Evolutionary conservation across 345 rosid genomes (phyloP).

Genomic region (Dimocarpus longan): DNA sequence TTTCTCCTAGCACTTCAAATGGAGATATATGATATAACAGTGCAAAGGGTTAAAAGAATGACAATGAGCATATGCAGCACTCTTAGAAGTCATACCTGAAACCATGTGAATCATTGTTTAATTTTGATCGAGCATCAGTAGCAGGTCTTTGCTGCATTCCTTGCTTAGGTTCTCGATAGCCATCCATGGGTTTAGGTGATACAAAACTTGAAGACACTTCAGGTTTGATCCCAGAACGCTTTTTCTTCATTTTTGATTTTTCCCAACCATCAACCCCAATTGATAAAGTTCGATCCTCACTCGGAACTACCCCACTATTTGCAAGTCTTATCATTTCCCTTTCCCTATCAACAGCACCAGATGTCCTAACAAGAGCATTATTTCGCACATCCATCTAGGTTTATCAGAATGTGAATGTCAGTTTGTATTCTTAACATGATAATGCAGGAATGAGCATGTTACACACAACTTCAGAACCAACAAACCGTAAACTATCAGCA

Average conservation of each 20-base stretch:
- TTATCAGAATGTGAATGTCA: slow-evolving; percentile 33
- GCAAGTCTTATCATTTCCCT: slow-evolving; percentile 66
- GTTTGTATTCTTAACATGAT: slow-evolving; percentile 17
- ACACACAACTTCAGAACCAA: slow-evolving; percentile 9
- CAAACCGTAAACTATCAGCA: background rate
- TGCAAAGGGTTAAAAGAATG: slow-evolving; percentile 19
- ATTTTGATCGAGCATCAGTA: slow-evolving; percentile 61
- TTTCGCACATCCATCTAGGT: slow-evolving; percentile 71
- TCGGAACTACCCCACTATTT: slow-evolving; percentile 55
- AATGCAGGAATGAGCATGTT: slow-evolving; percentile 17
- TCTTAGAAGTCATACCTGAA: slow-evolving; percentile 55
- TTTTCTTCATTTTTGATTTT: slow-evolving; percentile 87
- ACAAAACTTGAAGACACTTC: slow-evolving; percentile 56
- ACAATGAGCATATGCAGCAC: slow-evolving; percentile 11
- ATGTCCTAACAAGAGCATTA: slow-evolving; percentile 58
- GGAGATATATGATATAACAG: background rate
- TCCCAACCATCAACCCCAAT: slow-evolving; percentile 90
- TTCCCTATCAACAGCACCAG: slow-evolving; percentile 73
- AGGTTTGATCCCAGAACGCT: slow-evolving; percentile 80
- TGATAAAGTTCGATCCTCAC: slow-evolving; percentile 74
- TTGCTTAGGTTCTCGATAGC: slow-evolving; percentile 74
- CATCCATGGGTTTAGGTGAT: slow-evolving; percentile 61
- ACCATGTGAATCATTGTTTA: slow-evolving; percentile 72
- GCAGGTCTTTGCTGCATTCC: slow-evolving; percentile 63
- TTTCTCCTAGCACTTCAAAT: slow-evolving; percentile 3